Percentiles rank a stretch among this genome's conserved stretches.
These are phyloP conservation scores for Henckelia pumila DNA, from an alignment of 257 asterid species.

Conservation along the genomic window DNA sequence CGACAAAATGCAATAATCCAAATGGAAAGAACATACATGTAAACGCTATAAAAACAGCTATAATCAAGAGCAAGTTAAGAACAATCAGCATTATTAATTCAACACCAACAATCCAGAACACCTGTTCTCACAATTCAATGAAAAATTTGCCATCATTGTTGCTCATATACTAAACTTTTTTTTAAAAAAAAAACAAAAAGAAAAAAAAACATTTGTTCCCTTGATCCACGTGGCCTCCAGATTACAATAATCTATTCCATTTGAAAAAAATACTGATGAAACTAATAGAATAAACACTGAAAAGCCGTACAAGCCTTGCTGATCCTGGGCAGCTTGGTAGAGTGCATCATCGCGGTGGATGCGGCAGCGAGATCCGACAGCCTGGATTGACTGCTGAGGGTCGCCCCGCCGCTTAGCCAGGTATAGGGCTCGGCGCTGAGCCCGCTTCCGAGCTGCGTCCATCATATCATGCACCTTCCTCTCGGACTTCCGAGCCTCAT, in stretches of 20 bases:
- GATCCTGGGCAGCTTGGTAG: conserved; percentile 86
- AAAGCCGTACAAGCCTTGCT: conserved; percentile 78
- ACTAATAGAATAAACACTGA: background rate
- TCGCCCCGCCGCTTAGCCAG: conserved; percentile 98
- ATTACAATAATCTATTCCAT: background rate
- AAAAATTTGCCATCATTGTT: background rate
- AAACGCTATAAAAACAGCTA: background rate
- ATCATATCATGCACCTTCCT: conserved; percentile 97
- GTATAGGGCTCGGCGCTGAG: conserved; percentile 88
- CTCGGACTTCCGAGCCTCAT: conserved; percentile 96
- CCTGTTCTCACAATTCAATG: background rate
- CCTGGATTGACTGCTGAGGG: conserved; percentile 90
- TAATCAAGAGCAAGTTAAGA: background rate
- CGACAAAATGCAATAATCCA: background rate
- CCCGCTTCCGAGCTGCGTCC: conserved; percentile 99
- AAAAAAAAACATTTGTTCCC: background rate
- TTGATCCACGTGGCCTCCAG: background rate
- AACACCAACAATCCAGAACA: background rate
- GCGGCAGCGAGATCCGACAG: conserved; percentile 81
- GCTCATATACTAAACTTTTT: background rate
- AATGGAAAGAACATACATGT: background rate
- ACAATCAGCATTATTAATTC: background rate
- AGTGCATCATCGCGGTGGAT: conserved; percentile 80
- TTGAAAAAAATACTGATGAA: background rate
- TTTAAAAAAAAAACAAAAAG: too few relatives aligned